Percentiles rank a stretch among this genome's conserved stretches.
These are phyloP conservation scores for Boletus mariae DNA, from an alignment of 1,284 basidiomycete species.

Conservation along the genomic window DNA sequence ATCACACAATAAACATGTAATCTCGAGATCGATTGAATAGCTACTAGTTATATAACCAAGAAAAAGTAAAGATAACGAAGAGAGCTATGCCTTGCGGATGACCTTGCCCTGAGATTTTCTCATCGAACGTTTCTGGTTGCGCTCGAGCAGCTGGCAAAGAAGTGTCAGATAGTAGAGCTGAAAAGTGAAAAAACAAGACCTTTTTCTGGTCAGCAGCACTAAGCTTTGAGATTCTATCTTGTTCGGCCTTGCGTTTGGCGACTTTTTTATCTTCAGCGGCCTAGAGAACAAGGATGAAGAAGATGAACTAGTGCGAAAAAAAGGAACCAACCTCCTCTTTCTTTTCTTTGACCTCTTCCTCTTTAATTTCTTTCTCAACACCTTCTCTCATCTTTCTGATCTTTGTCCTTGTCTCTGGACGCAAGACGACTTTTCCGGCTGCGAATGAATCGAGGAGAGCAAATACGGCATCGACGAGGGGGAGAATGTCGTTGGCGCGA, in stretches of 20 bases:
- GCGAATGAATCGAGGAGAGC: conserved; percentile 68
- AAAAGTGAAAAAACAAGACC: conserved; percentile 35
- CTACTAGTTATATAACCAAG: conserved; percentile 1
- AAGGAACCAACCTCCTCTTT: conserved; percentile 57
- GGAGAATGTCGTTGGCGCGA: conserved; percentile 44
- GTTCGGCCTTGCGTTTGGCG: conserved; percentile 71
- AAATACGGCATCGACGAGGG: conserved; percentile 67
- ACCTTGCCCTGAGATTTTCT: conserved; percentile 68
- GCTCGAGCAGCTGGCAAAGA: conserved; percentile 55
- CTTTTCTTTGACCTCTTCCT: conserved; percentile 66
- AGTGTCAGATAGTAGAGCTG: not conserved
- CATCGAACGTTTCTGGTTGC: conserved; percentile 68
- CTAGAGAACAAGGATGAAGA: conserved; percentile 26
- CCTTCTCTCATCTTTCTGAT: conserved; percentile 70
- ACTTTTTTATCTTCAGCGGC: conserved; percentile 64
- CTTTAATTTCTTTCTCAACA: conserved; percentile 61
- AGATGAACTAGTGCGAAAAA: not conserved
- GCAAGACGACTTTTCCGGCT: conserved; percentile 48
- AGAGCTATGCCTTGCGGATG: conserved; percentile 30
- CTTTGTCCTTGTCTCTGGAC: conserved; percentile 79
- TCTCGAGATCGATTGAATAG: conserved; percentile 9
- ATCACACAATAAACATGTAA: conserved; percentile 18
- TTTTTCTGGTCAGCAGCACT: conserved; percentile 83
- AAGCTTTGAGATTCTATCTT: conserved; percentile 67
- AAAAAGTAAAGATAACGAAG: not conserved